Evolutionary conservation across 176 grass and related monocot species (phyloP).

Genomic region (Ensete ventricosum): DNA sequence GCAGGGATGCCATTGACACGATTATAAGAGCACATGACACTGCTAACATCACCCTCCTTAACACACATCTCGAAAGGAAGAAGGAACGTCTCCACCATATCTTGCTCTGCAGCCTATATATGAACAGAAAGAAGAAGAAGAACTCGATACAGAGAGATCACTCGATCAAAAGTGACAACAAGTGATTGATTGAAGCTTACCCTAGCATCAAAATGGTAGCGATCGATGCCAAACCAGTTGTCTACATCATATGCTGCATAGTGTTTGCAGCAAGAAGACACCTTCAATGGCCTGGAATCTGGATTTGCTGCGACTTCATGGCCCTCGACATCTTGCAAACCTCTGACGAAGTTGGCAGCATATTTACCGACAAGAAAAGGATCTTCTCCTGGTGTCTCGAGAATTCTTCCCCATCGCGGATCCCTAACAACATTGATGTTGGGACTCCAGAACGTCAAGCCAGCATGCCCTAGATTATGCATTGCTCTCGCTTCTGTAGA

Average conservation of each 20-base stretch:
- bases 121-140: neutral
- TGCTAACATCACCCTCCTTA: neutral
- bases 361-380: neutral
- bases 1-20: neutral
- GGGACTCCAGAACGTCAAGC: conserved; percentile 3
- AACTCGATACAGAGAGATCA: neutral
- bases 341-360: neutral
- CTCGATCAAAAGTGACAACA: neutral
- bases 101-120: neutral
- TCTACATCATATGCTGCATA: conserved; percentile 5
- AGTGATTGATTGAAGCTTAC: neutral
- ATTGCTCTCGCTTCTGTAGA: conserved; percentile 1
- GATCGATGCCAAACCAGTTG: neutral
- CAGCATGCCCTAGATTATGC: neutral
- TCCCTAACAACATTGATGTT: conserved; percentile 1
- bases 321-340: conserved; percentile 5
- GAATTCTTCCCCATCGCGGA: conserved; percentile 1
- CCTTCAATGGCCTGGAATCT: neutral
- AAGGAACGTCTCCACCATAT: conserved; percentile 7
- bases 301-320: neutral
- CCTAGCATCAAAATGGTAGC: neutral
- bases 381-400: conserved; percentile 8
- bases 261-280: neutral
- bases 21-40: conserved; percentile 7
- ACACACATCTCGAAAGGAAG: conserved; percentile 5